Percentiles rank a stretch among this genome's conserved stretches.
Conservation (phyloP, 176 grass and related monocot species). For the Phoenix roebelenii region DNA sequence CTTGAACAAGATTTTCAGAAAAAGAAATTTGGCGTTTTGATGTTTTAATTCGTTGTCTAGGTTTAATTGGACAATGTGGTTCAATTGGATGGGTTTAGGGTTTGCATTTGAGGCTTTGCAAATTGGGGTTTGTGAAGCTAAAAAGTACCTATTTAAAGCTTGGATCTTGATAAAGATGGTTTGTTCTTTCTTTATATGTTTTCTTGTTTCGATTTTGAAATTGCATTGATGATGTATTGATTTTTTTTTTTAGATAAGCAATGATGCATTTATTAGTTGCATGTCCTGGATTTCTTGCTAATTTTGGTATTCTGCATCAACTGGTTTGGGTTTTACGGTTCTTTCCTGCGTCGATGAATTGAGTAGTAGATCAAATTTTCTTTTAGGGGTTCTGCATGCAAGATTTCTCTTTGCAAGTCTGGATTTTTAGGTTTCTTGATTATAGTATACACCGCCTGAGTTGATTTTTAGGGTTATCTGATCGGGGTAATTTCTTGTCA, state of each 20-base stretch:
- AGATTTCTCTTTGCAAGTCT: neutral
- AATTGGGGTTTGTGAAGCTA: neutral
- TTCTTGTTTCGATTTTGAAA: neutral
- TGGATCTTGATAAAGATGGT: conserved; percentile 7
- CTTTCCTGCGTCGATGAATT: neutral
- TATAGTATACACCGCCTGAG: neutral
- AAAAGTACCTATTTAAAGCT: neutral
- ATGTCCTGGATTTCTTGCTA: neutral
- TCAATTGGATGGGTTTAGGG: conserved; percentile 12
- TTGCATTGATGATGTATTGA: no score
- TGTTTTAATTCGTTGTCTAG: conserved; percentile 13
- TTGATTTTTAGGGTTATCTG: neutral
- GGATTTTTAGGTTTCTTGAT: neutral
- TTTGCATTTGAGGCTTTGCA: neutral
- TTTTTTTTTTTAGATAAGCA: no score
- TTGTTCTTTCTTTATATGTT: conserved; percentile 1
- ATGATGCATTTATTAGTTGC: neutral
- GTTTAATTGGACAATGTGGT: conserved; percentile 28
- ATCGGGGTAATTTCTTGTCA: neutral
- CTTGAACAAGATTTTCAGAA: neutral
- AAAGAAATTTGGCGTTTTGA: neutral
- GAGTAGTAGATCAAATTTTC: neutral
- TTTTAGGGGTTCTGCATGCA: conserved; percentile 6
- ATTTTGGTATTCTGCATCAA: no score
- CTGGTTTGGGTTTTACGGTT: neutral